Conservation (phyloP, 1,284 basidiomycete species). For the Moesziomyces antarcticus region DNA sequence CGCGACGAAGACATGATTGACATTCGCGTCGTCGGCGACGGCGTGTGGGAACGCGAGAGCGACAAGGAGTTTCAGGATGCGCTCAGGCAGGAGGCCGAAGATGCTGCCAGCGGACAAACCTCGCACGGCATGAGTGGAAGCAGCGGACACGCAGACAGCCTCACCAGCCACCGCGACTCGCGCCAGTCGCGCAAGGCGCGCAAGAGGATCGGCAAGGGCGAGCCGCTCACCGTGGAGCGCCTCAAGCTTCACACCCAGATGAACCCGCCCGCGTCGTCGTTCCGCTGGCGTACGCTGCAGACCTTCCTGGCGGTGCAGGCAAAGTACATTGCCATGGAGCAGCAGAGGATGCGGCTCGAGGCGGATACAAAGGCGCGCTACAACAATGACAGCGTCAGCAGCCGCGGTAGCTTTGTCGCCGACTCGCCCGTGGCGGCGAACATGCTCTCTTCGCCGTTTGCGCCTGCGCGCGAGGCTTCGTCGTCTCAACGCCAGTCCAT, state of each 20-base stretch:
- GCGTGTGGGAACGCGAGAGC: conserved; percentile 90
- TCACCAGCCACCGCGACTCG: conserved; percentile 36
- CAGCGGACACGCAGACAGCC: conserved; percentile 31
- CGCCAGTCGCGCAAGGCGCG: conserved; percentile 69
- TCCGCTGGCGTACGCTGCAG: conserved; percentile 71
- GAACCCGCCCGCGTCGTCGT: conserved; percentile 71
- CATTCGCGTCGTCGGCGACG: conserved; percentile 85
- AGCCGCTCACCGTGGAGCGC: conserved; percentile 68
- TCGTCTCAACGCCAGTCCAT: conserved; percentile 19
- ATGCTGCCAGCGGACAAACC: conserved; percentile 21
- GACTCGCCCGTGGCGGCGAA: conserved; percentile 30
- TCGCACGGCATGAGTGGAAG: conserved; percentile 6
- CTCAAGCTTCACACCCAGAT: conserved; percentile 87
- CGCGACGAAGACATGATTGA: conserved; percentile 98
- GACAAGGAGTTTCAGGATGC: conserved; percentile 85
- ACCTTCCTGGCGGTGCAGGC: conserved; percentile 71
- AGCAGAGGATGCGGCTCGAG: conserved; percentile 51
- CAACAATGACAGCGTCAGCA: conserved; percentile 25
- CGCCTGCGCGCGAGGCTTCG: conserved; percentile 39
- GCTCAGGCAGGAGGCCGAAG: conserved; percentile 74
- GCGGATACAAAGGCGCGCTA: conserved; percentile 28
- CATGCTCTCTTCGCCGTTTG: conserved; percentile 26
- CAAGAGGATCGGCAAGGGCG: conserved; percentile 70
- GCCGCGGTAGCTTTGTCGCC: conserved; percentile 24
- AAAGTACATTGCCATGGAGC: conserved; percentile 69